These are phyloP conservation scores for Jacaranda copaia DNA, from an alignment of 257 asterid genomes.

Conservation along the genomic window DNA sequence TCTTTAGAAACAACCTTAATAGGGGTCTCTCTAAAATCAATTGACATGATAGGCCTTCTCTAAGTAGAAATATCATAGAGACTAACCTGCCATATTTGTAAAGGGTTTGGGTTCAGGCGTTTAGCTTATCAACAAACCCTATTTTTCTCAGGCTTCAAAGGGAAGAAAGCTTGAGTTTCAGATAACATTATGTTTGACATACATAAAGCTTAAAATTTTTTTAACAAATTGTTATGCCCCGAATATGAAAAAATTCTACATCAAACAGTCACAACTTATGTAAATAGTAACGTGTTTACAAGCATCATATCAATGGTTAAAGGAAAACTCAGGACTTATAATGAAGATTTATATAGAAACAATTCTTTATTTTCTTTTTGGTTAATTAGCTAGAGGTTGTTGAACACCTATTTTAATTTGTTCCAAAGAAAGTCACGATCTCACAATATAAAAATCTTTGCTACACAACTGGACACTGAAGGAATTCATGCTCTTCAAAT, in stretches of 20 bases:
- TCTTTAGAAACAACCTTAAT: conserved; percentile 84
- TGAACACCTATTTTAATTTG: neutral
- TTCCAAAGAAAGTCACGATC: conserved; percentile 3
- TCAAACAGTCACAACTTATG: neutral
- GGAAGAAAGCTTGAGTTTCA: conserved; percentile 1
- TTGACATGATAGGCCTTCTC: conserved; percentile 84
- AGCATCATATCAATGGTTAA: neutral
- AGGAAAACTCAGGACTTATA: neutral
- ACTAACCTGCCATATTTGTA: conserved; percentile 66
- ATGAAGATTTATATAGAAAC: neutral
- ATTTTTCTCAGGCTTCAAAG: conserved; percentile 22
- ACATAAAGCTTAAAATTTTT: neutral
- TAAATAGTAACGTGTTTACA: neutral
- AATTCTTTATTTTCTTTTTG: neutral
- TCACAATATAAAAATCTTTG: neutral
- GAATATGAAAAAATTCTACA: neutral
- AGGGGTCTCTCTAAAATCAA: conserved; percentile 86
- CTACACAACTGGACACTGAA: neutral
- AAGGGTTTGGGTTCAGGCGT: conserved; percentile 14
- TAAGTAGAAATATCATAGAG: conserved; percentile 94
- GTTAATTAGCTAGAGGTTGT: neutral
- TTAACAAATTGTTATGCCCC: neutral
- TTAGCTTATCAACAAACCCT: conserved; percentile 24
- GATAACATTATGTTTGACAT: neutral
- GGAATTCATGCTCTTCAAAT: neutral